phyloP scores from a whole-genome alignment of 129 eudicot species.

The Logfia minima region DNA sequence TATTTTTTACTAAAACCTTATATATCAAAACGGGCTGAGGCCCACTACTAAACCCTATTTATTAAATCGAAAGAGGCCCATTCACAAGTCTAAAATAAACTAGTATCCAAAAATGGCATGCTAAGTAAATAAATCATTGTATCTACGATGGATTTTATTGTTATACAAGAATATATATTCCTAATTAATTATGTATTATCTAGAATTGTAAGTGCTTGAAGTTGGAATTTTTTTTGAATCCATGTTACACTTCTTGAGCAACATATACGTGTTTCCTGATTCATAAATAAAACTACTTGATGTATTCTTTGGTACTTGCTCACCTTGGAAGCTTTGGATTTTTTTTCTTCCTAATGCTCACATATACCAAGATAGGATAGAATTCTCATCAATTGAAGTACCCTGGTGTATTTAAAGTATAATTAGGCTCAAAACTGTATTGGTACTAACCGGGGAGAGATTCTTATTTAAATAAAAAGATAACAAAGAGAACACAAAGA shows the following conservation, averaged over 20 bases:
- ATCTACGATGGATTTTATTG: not conserved
- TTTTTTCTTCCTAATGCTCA: not conserved
- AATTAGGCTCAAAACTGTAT: not conserved
- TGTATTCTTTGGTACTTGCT: constrained; percentile 5
- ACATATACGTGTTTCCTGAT: not conserved
- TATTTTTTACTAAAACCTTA: not conserved
- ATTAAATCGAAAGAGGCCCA: not conserved
- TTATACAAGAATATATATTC: not conserved
- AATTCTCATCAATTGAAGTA: not conserved
- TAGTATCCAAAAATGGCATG: constrained; percentile 7
- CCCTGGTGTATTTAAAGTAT: not conserved
- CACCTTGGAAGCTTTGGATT: not conserved
- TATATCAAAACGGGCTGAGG: not conserved
- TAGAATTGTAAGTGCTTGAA: constrained; percentile 1
- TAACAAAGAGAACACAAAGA: not conserved
- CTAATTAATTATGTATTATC: not conserved
- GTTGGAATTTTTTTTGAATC: not conserved
- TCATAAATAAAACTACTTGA: not conserved
- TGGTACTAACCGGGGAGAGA: not conserved
- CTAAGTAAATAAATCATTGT: not conserved
- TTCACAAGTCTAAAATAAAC: not conserved
- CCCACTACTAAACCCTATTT: not conserved
- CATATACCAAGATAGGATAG: not conserved
- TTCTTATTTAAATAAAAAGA: not conserved
- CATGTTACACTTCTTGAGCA: not conserved